Evolutionary conservation across 768 basidiomycete species (phyloP), one percentile per base, ranked within the genome.

Genomic region (Daedalea quercina): DNA sequence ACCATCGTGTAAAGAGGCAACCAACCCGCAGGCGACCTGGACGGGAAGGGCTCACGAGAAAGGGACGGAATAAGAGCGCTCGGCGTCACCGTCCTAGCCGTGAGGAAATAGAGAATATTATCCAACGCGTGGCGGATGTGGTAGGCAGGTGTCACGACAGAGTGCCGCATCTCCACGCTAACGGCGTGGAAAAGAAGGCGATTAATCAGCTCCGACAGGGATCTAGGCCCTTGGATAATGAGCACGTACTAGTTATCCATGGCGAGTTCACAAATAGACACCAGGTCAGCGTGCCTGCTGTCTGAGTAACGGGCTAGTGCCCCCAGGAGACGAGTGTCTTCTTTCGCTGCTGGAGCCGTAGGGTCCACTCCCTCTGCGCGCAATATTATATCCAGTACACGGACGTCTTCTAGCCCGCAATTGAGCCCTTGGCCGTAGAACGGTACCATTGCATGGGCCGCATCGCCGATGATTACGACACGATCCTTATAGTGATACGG

Each of bases 401-500:
- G 83, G 61, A 98, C 94, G 69, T 99, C 95, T 71, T 99, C 95
- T 49, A 99, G 79, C 15, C 95, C 95, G 65, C 94, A 96, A 65
- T 99, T 99, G 60, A 98, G 78, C 40, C 95, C 95, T 76, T 99
- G 95, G 41, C 95, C 90, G 67, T 89, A 94, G 73, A 94, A 94
- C 57, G 95, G 94, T n/a, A 94, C 94, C 94, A 98, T 97, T 41
- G 92, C 88, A 69, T 99, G 95, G 11, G 93, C 91, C 37, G 95
- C 87, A 69, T 99, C 95, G 51, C 95, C 95, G 47, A 99, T 71
- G 51, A 98, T 79, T 35, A 98, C 77, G 57, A 76, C 91, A 60
- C 89, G 79, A 72, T 92, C 90, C 70, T 80, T 79, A 76, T 91
- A 92, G 69, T 96, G 92, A 70, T 94, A 94, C 47, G 92, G 93